Evolutionary conservation across 371 early-diverging fungal genomes (phyloP), one percentile per base, ranked within the genome.

Genomic region (Aphelidium insulamus): DNA sequence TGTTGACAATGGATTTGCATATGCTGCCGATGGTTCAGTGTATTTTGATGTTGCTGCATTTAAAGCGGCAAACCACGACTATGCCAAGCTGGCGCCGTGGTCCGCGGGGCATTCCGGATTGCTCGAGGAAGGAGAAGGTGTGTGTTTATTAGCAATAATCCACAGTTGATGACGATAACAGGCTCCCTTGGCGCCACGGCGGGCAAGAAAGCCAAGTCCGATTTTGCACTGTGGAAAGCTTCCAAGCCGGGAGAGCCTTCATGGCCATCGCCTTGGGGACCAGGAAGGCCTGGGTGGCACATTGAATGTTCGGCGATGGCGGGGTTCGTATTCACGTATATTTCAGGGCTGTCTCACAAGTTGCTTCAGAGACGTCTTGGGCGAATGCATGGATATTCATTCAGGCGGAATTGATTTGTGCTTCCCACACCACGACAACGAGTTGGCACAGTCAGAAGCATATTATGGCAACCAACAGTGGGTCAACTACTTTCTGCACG

Each of bases 241-340:
- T 75, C 82, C 24, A 97, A 97, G 62, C 69, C 79, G 3, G 91
- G 91, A 33, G 98, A 98, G 55, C 97, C 94, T n/a, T 53, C 63
- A 10, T 98, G 97, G 94, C 54, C 71, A 16, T 85, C 85, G 0
- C 86, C 84, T 27, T 97, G 95, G 92, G 83, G 95, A 28, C 40
- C 46, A n/a, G 81, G 94, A 18, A 77, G 99, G 17, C 99, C 99
- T 14, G 99, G 99, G 10, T 99, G 99, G 99, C 99, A 99, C 45
- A 98, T 99, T 57, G 99, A 99, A 59, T 99, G 99, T 73, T 85
- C 86, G 11, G 98, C 75, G 15, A 99, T 99, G 99, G 94, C 97
- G 5, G 58, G 50, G 51, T 50, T 35, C 19, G 24, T 21, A 30
- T 38, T 4, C 9, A 11, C 4, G n/a, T 17, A n/a, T 37, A 14